phyloP scores from a whole-genome alignment of 2,329 filamentous ascomycete species.

The Grosmannia huntii region DNA sequence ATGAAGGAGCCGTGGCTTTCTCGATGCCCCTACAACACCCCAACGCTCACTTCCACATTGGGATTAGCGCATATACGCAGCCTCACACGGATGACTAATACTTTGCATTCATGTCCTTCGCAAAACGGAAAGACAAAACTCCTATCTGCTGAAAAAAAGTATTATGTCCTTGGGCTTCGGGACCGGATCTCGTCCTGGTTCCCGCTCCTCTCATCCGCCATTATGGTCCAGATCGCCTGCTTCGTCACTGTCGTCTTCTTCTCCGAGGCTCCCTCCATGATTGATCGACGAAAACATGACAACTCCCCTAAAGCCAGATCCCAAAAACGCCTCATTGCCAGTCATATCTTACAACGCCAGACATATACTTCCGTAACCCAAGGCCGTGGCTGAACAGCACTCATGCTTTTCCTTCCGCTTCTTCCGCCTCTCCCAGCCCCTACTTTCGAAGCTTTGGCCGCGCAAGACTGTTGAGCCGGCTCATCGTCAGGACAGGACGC shows the following conservation, averaged over 20 bases:
- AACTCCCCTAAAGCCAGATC: not conserved
- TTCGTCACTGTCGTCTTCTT: not conserved
- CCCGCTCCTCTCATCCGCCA: not conserved
- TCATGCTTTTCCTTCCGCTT: not conserved
- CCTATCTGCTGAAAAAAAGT: not conserved
- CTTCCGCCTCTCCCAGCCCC: not conserved
- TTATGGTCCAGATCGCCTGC: not conserved
- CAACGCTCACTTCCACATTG: not conserved
- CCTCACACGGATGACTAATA: not conserved
- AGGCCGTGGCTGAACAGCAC: not conserved
- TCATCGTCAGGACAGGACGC: conserved; percentile 38
- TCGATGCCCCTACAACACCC: no score
- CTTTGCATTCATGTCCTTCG: not conserved
- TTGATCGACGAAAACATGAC: not conserved
- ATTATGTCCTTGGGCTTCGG: not conserved
- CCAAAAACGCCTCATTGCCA: not conserved
- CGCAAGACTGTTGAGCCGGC: conserved; percentile 48
- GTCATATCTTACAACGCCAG: not conserved
- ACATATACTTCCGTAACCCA: not conserved
- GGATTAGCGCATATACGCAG: not conserved
- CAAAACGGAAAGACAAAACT: not conserved
- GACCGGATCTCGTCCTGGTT: not conserved
- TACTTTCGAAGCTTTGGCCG: conserved; percentile 41
- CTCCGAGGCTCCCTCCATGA: not conserved
- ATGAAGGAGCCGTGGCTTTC: not conserved